phyloP scores from a whole-genome alignment of 2,329 filamentous ascomycete species.

The Arthrobotrys musiformis region DNA sequence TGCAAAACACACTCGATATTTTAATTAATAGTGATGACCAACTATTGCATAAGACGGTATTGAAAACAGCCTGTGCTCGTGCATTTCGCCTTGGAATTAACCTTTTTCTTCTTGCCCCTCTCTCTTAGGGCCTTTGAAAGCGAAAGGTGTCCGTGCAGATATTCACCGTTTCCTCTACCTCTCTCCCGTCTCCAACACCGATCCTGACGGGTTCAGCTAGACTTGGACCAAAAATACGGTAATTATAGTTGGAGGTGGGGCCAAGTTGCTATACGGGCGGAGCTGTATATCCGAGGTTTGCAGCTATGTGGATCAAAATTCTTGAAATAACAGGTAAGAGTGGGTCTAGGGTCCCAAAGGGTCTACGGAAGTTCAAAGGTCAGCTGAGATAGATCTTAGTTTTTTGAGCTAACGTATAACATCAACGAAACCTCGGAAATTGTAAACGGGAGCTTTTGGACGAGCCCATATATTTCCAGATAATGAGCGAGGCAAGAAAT shows the following conservation, averaged over 20 bases:
- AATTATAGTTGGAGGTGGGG: constrained; percentile 1
- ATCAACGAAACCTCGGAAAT: background rate
- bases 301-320: constrained; percentile 7
- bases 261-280: constrained; percentile 14
- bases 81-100: constrained; percentile 12
- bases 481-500: background rate
- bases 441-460: background rate
- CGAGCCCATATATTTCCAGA: background rate
- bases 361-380: background rate
- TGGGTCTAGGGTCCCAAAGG: background rate
- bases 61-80: background rate
- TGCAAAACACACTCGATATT: constrained; percentile 15
- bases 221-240: background rate
- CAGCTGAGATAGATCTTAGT: background rate
- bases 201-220: constrained; percentile 11
- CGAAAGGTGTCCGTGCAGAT: constrained; percentile 1
- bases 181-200: background rate
- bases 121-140: background rate
- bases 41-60: constrained; percentile 36
- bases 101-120: constrained; percentile 9
- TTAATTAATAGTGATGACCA: constrained; percentile 23
- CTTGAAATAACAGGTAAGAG: background rate
- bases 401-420: constrained; percentile 4
- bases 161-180: background rate
- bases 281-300: constrained; percentile 8